Conservation (phyloP, 345 rosid species). For the Kernera saxatilis region DNA sequence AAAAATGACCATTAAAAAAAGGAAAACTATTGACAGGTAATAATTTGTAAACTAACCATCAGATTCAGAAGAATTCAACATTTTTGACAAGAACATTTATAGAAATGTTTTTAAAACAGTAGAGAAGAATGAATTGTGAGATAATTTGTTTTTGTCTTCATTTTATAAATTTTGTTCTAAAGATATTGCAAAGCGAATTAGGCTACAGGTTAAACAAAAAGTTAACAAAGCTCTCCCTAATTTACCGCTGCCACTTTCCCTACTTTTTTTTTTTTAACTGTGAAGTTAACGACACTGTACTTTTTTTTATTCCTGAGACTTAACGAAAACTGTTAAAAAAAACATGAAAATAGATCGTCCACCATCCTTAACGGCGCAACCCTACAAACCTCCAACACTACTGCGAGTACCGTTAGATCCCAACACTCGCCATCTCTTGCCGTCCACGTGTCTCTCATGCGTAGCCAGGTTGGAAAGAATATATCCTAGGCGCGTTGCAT, state of each 20-base stretch:
- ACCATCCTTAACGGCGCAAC: conserved; percentile 31
- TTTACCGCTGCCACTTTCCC: conserved; percentile 8
- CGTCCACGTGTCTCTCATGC: conserved; percentile 31
- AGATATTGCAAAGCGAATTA: not conserved
- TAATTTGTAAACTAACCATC: not conserved
- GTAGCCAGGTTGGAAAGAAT: conserved; percentile 24
- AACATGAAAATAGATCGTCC: conserved; percentile 4
- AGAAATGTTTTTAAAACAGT: conserved; percentile 24
- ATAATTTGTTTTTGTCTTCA: not conserved
- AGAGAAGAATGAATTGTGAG: not conserved
- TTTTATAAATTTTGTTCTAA: not conserved
- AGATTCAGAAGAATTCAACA: conserved; percentile 1
- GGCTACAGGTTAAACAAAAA: not conserved
- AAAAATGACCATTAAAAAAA: not conserved
- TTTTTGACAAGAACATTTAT: conserved; percentile 18
- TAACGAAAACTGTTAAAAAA: conserved; percentile 25
- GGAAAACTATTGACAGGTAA: not conserved
- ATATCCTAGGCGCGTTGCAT: conserved; percentile 9
- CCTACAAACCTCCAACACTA: not conserved
- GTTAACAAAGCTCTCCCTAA: conserved; percentile 12
- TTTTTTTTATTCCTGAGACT: conserved; percentile 14
- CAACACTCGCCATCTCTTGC: not conserved
- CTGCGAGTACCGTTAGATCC: not conserved
- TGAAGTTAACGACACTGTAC: conserved; percentile 20
- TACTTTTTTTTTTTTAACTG: not conserved